Evolutionary conservation across 805 yeast genomes (phyloP), one percentile per base, ranked within the genome.

Genomic region (Schwanniomyces sp.): DNA sequence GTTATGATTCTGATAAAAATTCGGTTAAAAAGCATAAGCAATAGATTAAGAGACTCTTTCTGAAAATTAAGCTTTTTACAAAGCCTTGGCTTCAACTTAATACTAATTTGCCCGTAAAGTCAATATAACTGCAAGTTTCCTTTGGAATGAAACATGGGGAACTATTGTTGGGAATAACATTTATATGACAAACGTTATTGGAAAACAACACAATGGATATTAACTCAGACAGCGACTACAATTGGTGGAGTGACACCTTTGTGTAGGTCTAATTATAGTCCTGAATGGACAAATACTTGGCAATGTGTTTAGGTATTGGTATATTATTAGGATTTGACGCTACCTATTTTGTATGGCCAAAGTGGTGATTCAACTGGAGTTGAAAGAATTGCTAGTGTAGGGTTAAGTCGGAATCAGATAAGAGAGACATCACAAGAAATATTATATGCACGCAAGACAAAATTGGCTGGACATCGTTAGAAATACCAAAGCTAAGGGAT

Each of bases 271-370:
- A 40, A 17, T 21, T n/a, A 17, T 27, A 40, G 32, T 7, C 32
- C 34, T 2, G 32, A 40, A 10, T 26, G 34, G 42, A 12, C 17
- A 11, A 17, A 7, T 28, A 26, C 30, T 16, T 40, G 32, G 34
- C 42, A 40, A 26, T 40, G 42, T 40, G 42, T 40, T 7, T n/a
- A 9, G 42, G 42, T 11, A 40, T 39, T 11, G 3, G 11, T 21
- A 26, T 40, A 5, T 27, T 40, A 11, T 5, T 40, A 12, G 29
- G 24, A 6, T 40, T 39, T 25, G 41, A 39, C 8, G 28, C 17
- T 7, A 30, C 41, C 14, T 17, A n/a, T 11, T 14, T 26, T 40
- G 16, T 32, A 2, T 7, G 12, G 36, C 8, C 11, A 4, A 1
- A 4, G 11, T 21, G 32, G 32, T 28, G 40, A 18, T 21, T 21